Conservation (phyloP, 768 basidiomycete species). For the Naematelia encephala region DNA sequence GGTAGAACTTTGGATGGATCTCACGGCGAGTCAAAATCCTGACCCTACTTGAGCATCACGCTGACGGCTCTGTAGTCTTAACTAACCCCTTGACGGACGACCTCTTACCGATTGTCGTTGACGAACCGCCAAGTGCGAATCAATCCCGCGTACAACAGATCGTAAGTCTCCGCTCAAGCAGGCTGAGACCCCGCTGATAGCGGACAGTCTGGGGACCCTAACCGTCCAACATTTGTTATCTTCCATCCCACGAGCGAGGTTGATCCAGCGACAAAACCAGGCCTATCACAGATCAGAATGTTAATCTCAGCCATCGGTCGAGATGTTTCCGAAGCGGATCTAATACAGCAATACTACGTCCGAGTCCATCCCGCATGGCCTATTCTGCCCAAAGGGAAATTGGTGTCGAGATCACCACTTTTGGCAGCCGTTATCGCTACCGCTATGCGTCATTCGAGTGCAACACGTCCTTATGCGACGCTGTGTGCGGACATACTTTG, state of each 20-base stretch:
- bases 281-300: too few species aligned
- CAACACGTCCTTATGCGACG: constrained; percentile 13
- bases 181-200: too few species aligned
- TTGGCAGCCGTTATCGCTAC: constrained; percentile 14
- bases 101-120: constrained; percentile 23
- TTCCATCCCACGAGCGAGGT: too few species aligned
- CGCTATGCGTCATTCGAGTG: constrained; percentile 16
- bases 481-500: constrained; percentile 10
- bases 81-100: constrained; percentile 27
- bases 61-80: constrained; percentile 11
- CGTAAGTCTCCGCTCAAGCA: too few species aligned
- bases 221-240: constrained; percentile 24
- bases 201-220: constrained; percentile 18
- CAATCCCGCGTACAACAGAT: constrained; percentile 12
- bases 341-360: constrained; percentile 9
- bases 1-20: constrained; percentile 11
- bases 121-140: constrained; percentile 12
- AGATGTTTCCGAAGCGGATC: constrained; percentile 15
- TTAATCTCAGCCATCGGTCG: constrained; percentile 13
- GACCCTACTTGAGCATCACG: neutral
- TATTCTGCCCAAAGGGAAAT: constrained; percentile 17
- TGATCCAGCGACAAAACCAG: too few species aligned
- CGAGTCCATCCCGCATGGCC: constrained; percentile 23
- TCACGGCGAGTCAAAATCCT: constrained; percentile 11
- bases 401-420: constrained; percentile 14